These are phyloP conservation scores for Hemileccinum impolitum DNA, from an alignment of 768 basidiomycete genomes.

Conservation along the genomic window DNA sequence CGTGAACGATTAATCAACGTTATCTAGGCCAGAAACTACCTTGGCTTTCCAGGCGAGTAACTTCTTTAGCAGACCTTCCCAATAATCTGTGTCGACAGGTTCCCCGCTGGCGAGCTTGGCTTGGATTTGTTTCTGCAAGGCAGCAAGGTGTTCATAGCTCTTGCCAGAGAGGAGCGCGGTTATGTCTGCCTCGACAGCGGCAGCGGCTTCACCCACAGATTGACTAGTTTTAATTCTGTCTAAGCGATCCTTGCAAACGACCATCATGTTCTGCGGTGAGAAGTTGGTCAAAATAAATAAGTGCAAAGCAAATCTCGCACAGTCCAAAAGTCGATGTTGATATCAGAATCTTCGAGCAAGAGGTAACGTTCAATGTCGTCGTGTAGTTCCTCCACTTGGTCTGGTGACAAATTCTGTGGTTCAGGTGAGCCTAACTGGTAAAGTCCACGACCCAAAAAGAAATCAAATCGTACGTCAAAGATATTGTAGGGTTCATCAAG, in stretches of 20 bases:
- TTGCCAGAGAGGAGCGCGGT: conserved; percentile 79
- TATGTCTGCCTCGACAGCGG: conserved; percentile 83
- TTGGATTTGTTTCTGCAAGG: conserved; percentile 83
- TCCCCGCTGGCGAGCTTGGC: conserved; percentile 87
- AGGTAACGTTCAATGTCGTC: conserved; percentile 94
- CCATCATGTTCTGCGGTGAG: conserved; percentile 83
- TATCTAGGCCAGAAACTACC: conserved; percentile 38
- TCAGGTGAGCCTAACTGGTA: conserved; percentile 6
- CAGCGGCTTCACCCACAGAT: conserved; percentile 64
- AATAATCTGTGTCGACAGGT: conserved; percentile 96
- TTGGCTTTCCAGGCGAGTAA: conserved; percentile 97
- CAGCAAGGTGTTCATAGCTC: conserved; percentile 77
- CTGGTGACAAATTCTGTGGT: conserved; percentile 71
- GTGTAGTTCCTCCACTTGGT: conserved; percentile 90
- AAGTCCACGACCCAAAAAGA: background rate
- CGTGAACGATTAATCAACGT: conserved; percentile 1
- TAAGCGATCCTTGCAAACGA: conserved; percentile 87
- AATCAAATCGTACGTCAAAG: conserved; percentile 72
- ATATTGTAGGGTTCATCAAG: conserved; percentile 98
- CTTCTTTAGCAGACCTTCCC: conserved; percentile 91
- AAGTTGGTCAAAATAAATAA: conserved; percentile 4
- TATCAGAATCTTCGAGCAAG: conserved; percentile 74
- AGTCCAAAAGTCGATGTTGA: conserved; percentile 97
- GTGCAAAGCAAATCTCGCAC: conserved; percentile 39
- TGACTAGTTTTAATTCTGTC: conserved; percentile 66